Percentiles rank a stretch among this genome's conserved stretches.
These are phyloP conservation scores for Penicillium antarcticum DNA, from an alignment of 495 filamentous ascomycete genomes.

Conservation along the genomic window DNA sequence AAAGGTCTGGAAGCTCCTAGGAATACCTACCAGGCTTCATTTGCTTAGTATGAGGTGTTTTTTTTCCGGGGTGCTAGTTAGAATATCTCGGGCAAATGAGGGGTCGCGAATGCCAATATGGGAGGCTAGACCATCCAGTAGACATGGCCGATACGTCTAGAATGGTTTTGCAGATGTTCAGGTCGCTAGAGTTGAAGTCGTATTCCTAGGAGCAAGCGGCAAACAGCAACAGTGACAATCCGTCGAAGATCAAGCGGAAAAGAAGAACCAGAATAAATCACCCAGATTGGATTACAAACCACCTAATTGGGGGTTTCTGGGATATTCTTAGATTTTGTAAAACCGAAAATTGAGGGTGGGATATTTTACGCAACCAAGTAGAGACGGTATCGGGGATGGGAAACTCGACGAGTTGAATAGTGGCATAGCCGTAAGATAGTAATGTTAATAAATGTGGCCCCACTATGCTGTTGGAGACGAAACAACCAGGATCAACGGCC, in stretches of 20 bases:
- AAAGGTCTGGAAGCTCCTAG: conserved; percentile 1
- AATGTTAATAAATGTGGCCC: neutral
- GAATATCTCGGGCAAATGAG: conserved; percentile 2
- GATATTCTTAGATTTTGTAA: conserved; percentile 3
- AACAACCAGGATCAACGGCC: too few relatives aligned
- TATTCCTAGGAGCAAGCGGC: conserved; percentile 10
- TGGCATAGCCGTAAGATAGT: neutral
- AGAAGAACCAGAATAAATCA: conserved; percentile 1
- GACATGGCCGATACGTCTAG: conserved; percentile 2
- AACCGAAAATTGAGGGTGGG: conserved; percentile 5
- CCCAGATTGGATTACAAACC: neutral
- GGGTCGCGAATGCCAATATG: neutral
- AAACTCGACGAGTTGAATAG: neutral
- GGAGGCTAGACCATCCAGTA: conserved; percentile 1
- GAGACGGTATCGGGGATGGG: neutral
- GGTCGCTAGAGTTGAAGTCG: conserved; percentile 6
- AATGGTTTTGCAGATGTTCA: conserved; percentile 1
- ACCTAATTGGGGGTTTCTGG: neutral
- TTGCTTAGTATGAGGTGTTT: neutral
- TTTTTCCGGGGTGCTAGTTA: conserved; percentile 1
- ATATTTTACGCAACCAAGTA: conserved; percentile 6
- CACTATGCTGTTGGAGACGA: neutral
- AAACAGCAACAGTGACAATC: conserved; percentile 1
- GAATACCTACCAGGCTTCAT: conserved; percentile 5
- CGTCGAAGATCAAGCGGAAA: neutral